Evolutionary conservation across 2,329 filamentous ascomycete species (phyloP).

Genomic region (Aureobasidium sp.): DNA sequence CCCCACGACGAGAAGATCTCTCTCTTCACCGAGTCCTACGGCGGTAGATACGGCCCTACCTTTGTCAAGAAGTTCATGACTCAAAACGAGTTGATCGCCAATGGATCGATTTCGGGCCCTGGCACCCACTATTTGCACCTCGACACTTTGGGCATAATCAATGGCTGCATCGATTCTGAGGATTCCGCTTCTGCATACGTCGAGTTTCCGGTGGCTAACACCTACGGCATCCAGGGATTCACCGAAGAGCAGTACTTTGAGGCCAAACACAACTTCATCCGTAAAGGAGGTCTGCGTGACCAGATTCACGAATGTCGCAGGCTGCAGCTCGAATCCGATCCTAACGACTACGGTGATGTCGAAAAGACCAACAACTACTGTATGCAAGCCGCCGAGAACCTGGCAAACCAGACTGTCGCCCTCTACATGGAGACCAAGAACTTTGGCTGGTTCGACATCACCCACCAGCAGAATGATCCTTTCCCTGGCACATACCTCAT

Average conservation of each 20-base stretch:
- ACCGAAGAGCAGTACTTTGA: constrained; percentile 39
- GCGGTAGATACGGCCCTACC: constrained; percentile 40
- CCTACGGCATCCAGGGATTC: constrained; percentile 46
- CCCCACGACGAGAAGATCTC: constrained; percentile 47
- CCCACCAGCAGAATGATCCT: constrained; percentile 31
- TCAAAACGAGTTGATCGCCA: constrained; percentile 47
- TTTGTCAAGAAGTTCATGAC: constrained; percentile 52
- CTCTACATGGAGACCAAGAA: constrained; percentile 37
- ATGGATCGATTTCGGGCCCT: constrained; percentile 34
- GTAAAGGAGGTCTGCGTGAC: constrained; percentile 46
- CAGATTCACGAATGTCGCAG: constrained; percentile 45
- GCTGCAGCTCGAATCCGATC: constrained; percentile 42
- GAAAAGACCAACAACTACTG: constrained; percentile 25
- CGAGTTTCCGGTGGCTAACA: constrained; percentile 46
- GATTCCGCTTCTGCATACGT: constrained; percentile 35
- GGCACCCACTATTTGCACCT: constrained; percentile 42
- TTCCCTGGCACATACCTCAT: constrained; percentile 40
- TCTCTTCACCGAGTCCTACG: constrained; percentile 63
- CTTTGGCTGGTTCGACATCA: constrained; percentile 51
- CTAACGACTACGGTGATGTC: constrained; percentile 38
- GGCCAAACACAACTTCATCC: constrained; percentile 37
- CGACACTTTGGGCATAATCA: constrained; percentile 47
- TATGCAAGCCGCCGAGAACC: constrained; percentile 30
- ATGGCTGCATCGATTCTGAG: constrained; percentile 48
- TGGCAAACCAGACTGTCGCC: constrained; percentile 35